Evolutionary conservation across 306 rosid genomes (phyloP), one percentile per base, ranked within the genome.

Genomic region (Malus sylvestris): DNA sequence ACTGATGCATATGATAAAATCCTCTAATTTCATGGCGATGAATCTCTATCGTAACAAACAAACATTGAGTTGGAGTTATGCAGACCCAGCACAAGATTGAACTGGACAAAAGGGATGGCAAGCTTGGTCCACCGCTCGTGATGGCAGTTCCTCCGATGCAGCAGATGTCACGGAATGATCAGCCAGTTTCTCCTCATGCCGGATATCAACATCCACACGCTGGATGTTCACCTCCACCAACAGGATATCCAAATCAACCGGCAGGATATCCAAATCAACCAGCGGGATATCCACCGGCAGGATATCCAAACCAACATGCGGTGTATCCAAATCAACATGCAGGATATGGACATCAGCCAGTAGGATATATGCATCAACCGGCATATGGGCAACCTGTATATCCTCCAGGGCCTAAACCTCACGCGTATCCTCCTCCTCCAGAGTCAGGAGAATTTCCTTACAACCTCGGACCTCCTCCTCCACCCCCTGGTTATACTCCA

Each of bases 81-180:
- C 91, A 92, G 96, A 90, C 97, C 18, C 97, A 92, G 57, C 97
- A 92, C 88, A 88, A 88, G 83, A 5, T 90, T 67, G 93, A 90
- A 85, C 81, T 90, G 89, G 89, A 92, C 81, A 90, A 86, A 85
- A 87, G 96, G 22, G 93, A 92, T 67, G 92, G 93, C 65, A 87
- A 73, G 78, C 73, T 88, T 70, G 91, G 85, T 59, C 85, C 87
- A 23, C 85, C 75, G 55, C 83, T 79, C 40, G 82, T 33, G 35
- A 87, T 88, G 93, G 68, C 83, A 49, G 81, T 76, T 51, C 96
- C 96, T 64, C 78, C 82, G 20, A 12, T 8, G 38, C 96, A 92
- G 81, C 90, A 88, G 78, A 92, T 90, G 96, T 88, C 96, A 3
- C 88, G 93, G 58, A 64, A 84, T 42, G 87, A 85, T 74, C 90